Percentiles rank a stretch among this genome's conserved stretches.
phyloP scores from a whole-genome alignment of 345 rosid species.

The Eucalyptus fibrosa region DNA sequence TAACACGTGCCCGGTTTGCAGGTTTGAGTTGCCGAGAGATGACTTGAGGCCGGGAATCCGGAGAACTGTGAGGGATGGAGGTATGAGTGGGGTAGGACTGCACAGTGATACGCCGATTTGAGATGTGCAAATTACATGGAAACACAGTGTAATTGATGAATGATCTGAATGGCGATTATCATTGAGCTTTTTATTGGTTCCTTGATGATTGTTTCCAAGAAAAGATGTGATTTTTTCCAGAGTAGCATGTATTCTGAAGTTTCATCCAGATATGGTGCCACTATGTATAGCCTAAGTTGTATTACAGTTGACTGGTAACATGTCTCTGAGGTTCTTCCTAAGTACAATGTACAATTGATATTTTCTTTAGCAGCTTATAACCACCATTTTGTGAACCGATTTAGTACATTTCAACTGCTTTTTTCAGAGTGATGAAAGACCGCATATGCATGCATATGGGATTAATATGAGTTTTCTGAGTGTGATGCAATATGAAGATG shows the following conservation, averaged over 20 bases:
- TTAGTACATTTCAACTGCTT: not conserved
- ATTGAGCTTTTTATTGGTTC: not conserved
- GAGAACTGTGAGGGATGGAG: not conserved
- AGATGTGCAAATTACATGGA: not conserved
- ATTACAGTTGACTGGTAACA: not conserved
- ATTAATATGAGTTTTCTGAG: not conserved
- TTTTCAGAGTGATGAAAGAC: not conserved
- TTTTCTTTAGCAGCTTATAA: not conserved
- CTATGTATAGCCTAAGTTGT: not conserved
- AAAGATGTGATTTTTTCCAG: not conserved
- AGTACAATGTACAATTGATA: not conserved
- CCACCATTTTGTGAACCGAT: not conserved
- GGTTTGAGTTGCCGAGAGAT: slow-evolving; percentile 37
- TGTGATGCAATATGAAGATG: not conserved
- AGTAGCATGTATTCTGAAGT: not conserved
- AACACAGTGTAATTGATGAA: not conserved
- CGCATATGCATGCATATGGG: not conserved
- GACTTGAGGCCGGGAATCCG: not conserved
- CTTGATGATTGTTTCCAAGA: not conserved
- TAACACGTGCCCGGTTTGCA: slow-evolving; percentile 44
- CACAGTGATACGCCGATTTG: not conserved
- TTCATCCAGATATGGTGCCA: not conserved
- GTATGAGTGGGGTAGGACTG: not conserved
- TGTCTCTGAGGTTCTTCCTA: not conserved
- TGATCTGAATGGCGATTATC: not conserved